phyloP scores from a whole-genome alignment of 441 rosid genomes.

The Adansonia gregorii region DNA sequence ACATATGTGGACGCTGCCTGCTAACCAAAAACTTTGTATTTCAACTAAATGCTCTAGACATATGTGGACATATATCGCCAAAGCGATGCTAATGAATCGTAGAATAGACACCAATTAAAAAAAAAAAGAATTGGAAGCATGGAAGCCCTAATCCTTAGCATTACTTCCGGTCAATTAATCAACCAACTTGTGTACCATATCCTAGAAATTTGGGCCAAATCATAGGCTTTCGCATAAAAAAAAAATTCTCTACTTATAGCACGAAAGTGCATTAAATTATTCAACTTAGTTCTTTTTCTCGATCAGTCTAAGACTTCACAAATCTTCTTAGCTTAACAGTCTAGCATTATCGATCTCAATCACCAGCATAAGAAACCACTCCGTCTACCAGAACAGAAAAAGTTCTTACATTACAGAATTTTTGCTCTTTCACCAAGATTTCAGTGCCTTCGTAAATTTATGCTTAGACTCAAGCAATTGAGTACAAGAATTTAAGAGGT shows the following conservation, averaged over 20 bases:
- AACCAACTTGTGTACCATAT: slow-evolving; percentile 14
- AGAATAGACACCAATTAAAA: not conserved
- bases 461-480: not conserved
- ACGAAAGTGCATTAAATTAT: not conserved
- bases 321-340: not conserved
- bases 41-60: not conserved
- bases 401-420: not conserved
- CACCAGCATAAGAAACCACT: not conserved
- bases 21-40: not conserved
- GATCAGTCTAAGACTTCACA: not conserved
- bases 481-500: not conserved
- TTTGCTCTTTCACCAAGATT: not conserved
- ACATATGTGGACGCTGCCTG: no score
- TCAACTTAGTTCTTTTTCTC: not conserved
- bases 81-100: not conserved
- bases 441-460: not conserved
- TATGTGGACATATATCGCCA: not conserved
- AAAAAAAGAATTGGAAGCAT: not conserved
- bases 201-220: not conserved
- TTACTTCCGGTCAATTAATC: not conserved
- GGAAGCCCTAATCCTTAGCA: not conserved
- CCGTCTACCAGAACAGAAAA: not conserved
- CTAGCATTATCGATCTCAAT: not conserved
- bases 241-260: no score
- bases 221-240: not conserved